phyloP scores from a whole-genome alignment of 164 flowering plant species.

The Vitis riparia region DNA sequence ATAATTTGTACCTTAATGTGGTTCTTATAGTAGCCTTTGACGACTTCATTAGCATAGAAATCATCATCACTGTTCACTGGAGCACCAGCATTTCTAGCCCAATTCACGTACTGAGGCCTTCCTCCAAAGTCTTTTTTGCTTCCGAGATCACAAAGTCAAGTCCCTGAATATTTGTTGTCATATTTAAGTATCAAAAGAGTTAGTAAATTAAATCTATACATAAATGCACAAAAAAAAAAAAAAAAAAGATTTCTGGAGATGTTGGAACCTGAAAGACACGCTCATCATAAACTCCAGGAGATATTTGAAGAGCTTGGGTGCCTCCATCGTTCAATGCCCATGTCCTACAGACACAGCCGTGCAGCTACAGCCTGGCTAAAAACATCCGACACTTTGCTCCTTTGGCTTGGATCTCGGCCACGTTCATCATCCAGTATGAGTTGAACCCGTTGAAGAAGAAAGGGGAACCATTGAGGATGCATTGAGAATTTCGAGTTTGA shows the following conservation, averaged over 20 bases:
- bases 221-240: no score
- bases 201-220: no score
- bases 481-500: constrained; percentile 19
- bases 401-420: constrained; percentile 28
- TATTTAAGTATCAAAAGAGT: no score
- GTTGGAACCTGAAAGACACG: constrained; percentile 35
- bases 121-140: constrained; percentile 32
- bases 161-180: constrained; percentile 23
- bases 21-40: no score
- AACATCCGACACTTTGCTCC: constrained; percentile 31
- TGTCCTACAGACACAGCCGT: no score
- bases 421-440: constrained; percentile 54
- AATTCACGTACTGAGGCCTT: background rate
- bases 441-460: constrained; percentile 51
- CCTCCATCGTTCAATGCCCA: constrained; percentile 63
- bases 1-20: no score
- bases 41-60: no score
- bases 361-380: background rate
- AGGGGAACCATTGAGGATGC: constrained; percentile 24
- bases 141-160: constrained; percentile 54
- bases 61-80: no score
- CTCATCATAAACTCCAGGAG: constrained; percentile 46
- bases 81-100: no score
- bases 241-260: no score
- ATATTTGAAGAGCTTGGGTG: constrained; percentile 35